Conservation (phyloP, 1,139 yeast genomes). For the Saccharomyces pastorianus region DNA sequence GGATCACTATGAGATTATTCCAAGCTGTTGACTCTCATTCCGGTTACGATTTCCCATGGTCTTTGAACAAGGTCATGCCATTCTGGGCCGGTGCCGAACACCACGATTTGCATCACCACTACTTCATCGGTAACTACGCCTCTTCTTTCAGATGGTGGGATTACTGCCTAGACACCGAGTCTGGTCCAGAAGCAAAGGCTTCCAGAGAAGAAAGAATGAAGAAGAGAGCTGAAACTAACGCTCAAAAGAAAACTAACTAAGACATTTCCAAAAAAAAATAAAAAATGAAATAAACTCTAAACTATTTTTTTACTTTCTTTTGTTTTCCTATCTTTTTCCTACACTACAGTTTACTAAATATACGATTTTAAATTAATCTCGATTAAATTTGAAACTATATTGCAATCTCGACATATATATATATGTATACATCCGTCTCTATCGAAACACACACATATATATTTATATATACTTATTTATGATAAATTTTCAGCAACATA, state of each 20-base stretch:
- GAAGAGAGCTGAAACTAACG: slow-evolving; percentile 40
- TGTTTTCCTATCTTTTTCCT: neutral
- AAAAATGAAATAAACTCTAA: neutral
- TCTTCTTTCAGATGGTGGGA: slow-evolving; percentile 96
- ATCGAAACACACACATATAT: neutral
- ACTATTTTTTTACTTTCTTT: neutral
- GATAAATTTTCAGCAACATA: neutral
- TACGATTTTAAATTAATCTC: neutral
- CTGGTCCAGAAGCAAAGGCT: slow-evolving; percentile 59
- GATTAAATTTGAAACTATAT: neutral
- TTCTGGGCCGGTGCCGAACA: slow-evolving; percentile 99
- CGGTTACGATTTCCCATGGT: slow-evolving; percentile 96
- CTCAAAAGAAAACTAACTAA: slow-evolving; percentile 28
- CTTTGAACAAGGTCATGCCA: slow-evolving; percentile 81
- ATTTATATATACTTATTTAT: neutral
- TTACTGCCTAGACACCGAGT: slow-evolving; percentile 70
- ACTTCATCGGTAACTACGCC: slow-evolving; percentile 86
- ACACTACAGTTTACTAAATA: neutral
- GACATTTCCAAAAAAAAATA: neutral
- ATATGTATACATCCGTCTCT: neutral
- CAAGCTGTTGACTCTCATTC: slow-evolving; percentile 97
- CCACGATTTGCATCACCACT: slow-evolving; percentile 93
- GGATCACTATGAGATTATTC: slow-evolving; percentile 83
- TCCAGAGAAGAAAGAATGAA: slow-evolving; percentile 54
- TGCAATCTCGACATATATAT: neutral